Base-by-base conservation (phyloP, 176 grass and related monocot genomes). In the Secale cereale region DNA sequence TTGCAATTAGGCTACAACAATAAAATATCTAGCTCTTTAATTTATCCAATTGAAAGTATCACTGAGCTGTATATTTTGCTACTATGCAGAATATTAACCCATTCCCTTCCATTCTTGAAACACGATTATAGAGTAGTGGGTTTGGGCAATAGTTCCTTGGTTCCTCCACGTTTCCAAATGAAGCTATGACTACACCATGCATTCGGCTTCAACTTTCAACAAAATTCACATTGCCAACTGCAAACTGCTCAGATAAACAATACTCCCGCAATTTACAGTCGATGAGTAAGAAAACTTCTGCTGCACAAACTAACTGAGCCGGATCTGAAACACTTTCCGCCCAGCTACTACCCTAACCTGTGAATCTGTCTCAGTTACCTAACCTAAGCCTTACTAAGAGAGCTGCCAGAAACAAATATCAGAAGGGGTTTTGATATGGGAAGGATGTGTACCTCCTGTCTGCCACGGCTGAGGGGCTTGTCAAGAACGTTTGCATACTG, bases 401-500 rank as follows among this genome's bases (percentile, higher is more conserved):
- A 82, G 20, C 43, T 28, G 10, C 3, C 25, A 23, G 57, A 56
- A 41, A 20, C 77, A 78, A 39, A 27, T 76, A 90, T 63, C 83
- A 43, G 46, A 16, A 23, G 23, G 79, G 20, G 43, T 65, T 89
- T 59, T 2, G 60, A 78, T 27, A 75, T 13, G n/a, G 32, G 13
- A 52, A 66, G 31, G 33, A 63, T 1, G 30, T n/a, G 3, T 75
- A 90, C 96, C 91, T 98, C 96, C 82, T 98, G 93, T 71, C 76
- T 87, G 68, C 93, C 97, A 10, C 91, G 89, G 84, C 93, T 92
- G 65, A 98, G 93, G 78, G 93, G 91, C 86, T 96, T 98, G 65
- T 98, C 93, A 6, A 98, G 93, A 22, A 98, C 93, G 57, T 92
- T 96, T 10, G 91, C 88, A 25, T 98, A 98, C 86, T 98, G 93